phyloP scores from a whole-genome alignment of 345 rosid genomes.

The Anacardium occidentale region DNA sequence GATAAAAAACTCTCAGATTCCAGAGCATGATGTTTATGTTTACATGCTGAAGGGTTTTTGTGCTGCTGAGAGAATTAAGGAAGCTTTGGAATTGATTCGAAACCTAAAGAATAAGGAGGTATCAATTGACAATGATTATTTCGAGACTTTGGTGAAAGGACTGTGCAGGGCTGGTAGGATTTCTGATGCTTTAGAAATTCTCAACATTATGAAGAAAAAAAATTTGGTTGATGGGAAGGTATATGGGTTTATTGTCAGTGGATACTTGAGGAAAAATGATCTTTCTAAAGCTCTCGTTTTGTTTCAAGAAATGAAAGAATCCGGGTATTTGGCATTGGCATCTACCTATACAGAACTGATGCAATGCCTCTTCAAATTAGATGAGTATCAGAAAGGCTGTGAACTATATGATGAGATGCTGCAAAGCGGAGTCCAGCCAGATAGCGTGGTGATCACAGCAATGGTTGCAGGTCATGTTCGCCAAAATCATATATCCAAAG shows the following conservation, averaged over 20 bases:
- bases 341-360: conserved; percentile 69
- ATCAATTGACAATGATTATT: conserved; percentile 45
- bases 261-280: conserved; percentile 59
- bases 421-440: conserved; percentile 54
- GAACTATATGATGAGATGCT: conserved; percentile 64
- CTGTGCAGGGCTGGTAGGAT: conserved; percentile 63
- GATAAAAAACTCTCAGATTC: conserved; percentile 46
- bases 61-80: conserved; percentile 64
- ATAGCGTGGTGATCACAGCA: conserved; percentile 53
- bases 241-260: conserved; percentile 51
- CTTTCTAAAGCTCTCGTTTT: conserved; percentile 55
- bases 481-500: conserved; percentile 56
- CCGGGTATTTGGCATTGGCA: conserved; percentile 43
- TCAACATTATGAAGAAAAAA: conserved; percentile 64
- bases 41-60: conserved; percentile 65
- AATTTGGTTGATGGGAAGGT: conserved; percentile 46
- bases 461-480: conserved; percentile 66
- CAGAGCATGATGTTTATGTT: conserved; percentile 51
- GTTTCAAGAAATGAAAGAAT: conserved; percentile 51
- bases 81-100: conserved; percentile 63
- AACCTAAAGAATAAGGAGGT: conserved; percentile 52
- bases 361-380: conserved; percentile 54
- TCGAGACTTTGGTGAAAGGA: conserved; percentile 69
- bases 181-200: conserved; percentile 70
- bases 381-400: conserved; percentile 54